Evolutionary conservation across 768 basidiomycete species (phyloP), one percentile per base, ranked within the genome.

Genomic region (Mycena haematopus): DNA sequence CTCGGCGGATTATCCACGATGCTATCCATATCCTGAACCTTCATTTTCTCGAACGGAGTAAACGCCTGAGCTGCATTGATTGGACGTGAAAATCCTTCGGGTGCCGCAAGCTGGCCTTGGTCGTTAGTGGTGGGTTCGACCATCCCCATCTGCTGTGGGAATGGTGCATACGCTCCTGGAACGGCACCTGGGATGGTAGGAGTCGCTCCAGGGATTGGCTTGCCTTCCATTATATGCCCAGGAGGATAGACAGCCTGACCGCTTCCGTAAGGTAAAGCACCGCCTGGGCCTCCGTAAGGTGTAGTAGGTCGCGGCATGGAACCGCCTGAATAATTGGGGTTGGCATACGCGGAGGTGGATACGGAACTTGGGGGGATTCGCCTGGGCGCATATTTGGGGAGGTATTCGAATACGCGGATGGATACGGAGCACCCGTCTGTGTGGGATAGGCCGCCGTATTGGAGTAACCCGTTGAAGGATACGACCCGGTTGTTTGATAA

Each of bases 11-110:
- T 79, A 44, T 87, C 84, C 47, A 85, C 80, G 68, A 93, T 84
- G 25, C 86, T 85, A 36, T 93, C 89, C 90, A 94, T 88, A 42
- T 91, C 86, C 68, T 88, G 83, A 52, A 93, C 79, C 74, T 86
- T 90, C 78, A 87, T 86, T 4, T 82, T 76, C 15, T 86, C 85
- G 71, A 94, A 94, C 29, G 85, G 84, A 0, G 86, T 82, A 74
- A 87, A 94, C 8, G 88, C 76, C 63, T 85, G 84, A 21, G 84
- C 82, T 33, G 82, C 82, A 69, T 90, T 92, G 45, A 89, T 82
- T 17, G 88, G 87, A 47, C 92, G 88, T 14, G 82, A 83, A 77
- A 93, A 93, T 52, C 87, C 88, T 67, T 90, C 89, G 0, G 91
- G 91, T 1, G 86, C 80, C 49, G 82, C 74, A 19, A 88, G 76